Evolutionary conservation across 1,284 basidiomycete genomes (phyloP).

Genomic region (Singerocomus inundabilis): DNA sequence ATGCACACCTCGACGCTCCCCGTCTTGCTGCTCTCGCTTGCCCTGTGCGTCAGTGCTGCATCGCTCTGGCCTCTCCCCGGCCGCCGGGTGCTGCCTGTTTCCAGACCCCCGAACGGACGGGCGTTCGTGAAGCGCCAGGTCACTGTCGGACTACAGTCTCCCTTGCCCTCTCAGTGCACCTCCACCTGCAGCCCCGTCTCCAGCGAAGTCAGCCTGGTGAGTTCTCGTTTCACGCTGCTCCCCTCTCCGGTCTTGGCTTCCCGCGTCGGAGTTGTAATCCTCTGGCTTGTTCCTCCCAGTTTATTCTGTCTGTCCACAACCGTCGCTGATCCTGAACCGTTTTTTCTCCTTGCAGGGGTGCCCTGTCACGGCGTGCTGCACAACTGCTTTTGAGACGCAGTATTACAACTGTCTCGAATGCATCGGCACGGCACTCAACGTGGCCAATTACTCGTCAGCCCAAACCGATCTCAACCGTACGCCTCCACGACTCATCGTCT

Average conservation of each 20-base stretch:
- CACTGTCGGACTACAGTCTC: constrained; percentile 5
- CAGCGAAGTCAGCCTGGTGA: constrained; percentile 25
- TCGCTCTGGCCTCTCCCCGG: background rate
- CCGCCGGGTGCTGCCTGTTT: background rate
- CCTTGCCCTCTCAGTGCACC: constrained; percentile 36
- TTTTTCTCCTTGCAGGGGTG: constrained; percentile 21
- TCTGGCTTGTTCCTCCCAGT: background rate
- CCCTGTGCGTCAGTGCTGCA: constrained; percentile 1
- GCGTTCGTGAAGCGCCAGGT: constrained; percentile 18
- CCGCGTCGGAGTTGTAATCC: constrained; percentile 19
- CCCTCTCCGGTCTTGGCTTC: constrained; percentile 21
- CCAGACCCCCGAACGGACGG: background rate
- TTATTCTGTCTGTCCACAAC: background rate
- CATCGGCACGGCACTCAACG: constrained; percentile 29
- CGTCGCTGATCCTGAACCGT: background rate
- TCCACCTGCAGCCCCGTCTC: constrained; percentile 36
- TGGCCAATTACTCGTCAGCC: constrained; percentile 26
- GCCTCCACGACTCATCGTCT: constrained; percentile 1
- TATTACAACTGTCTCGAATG: constrained; percentile 41
- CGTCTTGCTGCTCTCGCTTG: constrained; percentile 6
- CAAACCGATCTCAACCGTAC: constrained; percentile 35
- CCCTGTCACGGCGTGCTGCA: constrained; percentile 33
- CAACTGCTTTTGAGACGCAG: constrained; percentile 31
- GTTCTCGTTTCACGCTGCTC: constrained; percentile 6
- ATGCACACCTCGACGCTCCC: constrained; percentile 14